A percentile compares a stretch with the other conserved stretches of the same genome.
These are phyloP conservation scores for Cytospora piceicola DNA, from an alignment of 2,329 filamentous ascomycete genomes.

Conservation along the genomic window DNA sequence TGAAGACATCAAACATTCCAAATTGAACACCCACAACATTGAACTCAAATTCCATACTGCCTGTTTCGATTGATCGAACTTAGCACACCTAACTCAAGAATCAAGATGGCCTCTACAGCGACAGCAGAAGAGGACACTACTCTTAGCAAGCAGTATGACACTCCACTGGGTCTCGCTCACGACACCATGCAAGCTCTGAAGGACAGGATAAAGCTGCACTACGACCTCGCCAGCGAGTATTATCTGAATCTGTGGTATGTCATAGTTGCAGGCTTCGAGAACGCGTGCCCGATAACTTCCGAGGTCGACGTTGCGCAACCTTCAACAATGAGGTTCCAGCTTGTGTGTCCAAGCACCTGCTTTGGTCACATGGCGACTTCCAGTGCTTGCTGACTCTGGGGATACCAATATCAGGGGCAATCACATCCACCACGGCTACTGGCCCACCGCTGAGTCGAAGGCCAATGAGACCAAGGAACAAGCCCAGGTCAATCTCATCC, in stretches of 20 bases:
- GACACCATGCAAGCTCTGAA: slow-evolving; percentile 56
- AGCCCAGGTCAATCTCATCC: slow-evolving; percentile 61
- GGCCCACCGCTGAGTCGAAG: slow-evolving; percentile 50
- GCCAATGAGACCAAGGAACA: slow-evolving; percentile 58
- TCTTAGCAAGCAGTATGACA: slow-evolving; percentile 51
- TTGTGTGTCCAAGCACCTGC: not conserved
- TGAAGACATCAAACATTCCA: not conserved
- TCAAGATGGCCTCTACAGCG: slow-evolving; percentile 24
- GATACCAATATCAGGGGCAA: slow-evolving; percentile 53
- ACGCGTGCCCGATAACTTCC: not conserved
- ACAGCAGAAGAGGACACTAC: slow-evolving; percentile 38
- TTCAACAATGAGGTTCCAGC: not conserved
- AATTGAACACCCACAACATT: not conserved
- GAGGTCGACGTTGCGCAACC: slow-evolving; percentile 1
- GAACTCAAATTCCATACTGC: not conserved
- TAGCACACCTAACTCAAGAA: not conserved
- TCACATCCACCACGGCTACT: slow-evolving; percentile 68
- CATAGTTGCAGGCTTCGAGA: not conserved
- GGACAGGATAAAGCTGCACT: slow-evolving; percentile 62
- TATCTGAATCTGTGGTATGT: slow-evolving; percentile 63
- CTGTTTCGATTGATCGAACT: not conserved
- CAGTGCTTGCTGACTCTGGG: not conserved
- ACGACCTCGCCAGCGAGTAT: slow-evolving; percentile 64
- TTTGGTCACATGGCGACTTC: not conserved
- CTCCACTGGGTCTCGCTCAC: slow-evolving; percentile 49